Evolutionary conservation across 768 basidiomycete species (phyloP), one percentile per base, ranked within the genome.

Genomic region (Kwoniella mangroviensis): DNA sequence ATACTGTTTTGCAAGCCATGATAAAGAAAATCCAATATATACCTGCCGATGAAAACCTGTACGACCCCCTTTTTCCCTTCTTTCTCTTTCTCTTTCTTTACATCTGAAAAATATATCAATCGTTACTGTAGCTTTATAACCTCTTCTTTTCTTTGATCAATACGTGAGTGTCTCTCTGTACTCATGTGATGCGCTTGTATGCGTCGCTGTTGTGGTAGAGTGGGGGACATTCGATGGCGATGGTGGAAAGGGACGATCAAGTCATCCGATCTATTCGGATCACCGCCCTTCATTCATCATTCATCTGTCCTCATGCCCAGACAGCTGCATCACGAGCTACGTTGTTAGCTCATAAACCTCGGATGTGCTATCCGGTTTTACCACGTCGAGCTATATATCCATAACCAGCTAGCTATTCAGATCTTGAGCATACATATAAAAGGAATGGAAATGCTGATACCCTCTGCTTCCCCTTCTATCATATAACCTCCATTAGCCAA

Each of bases 71-170:
- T n/a, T 42, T 43, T 60, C 13, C n/a, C 21, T 26, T 42, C n/a
- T 22, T 26, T 42, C 21, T 43, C 19, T 24, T 60, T 60, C 13
- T 60, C 17, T 42, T 60, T 60, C 13, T 21, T 60, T 22, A 6
- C n/a, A 19, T 58, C 17, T 58, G 6, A n/a, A 26, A 17, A 60
- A 60, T 41, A 60, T 42, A 41, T n/a, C 21, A 17, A 41, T 3
- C 17, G 34, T 34, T 7, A 60, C 58, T 60, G 58, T 60, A 60
- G 58, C 58, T 17, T 60, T 43, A 42, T 26, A 41, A 60, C 58
- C 34, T 28, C 34, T 42, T 60, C 49, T 5, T 51, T 43, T 42
- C 6, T 6, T 49, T 60, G 17, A 17, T 60, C 42, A 43, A 60
- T 60, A 42, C 34, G 58, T 60, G 58, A 60, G 58, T 60, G 19